These are phyloP conservation scores for Coniferiporia weirii DNA, from an alignment of 1,284 basidiomycete species.

Conservation along the genomic window DNA sequence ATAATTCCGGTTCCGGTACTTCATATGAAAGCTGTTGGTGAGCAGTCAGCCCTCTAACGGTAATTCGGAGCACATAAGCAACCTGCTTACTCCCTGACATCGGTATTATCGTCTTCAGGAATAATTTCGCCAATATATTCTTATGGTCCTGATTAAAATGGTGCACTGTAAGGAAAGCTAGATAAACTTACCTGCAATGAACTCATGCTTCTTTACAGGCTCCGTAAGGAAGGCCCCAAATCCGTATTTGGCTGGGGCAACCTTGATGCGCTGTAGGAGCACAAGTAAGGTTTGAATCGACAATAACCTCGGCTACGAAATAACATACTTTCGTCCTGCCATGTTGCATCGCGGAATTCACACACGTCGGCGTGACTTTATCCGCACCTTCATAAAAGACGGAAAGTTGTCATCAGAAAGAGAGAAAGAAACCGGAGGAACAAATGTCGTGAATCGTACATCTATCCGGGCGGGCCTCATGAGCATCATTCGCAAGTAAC, in stretches of 20 bases:
- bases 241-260: neutral
- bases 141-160: neutral
- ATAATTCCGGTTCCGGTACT: conserved; percentile 4
- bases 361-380: neutral
- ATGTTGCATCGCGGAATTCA: neutral
- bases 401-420: neutral
- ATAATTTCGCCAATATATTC: conserved; percentile 1
- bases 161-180: neutral
- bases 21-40: neutral
- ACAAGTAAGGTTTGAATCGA: neutral
- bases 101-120: neutral
- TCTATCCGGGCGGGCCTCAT: neutral
- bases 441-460: neutral
- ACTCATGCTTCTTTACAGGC: neutral
- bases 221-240: neutral
- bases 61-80: neutral
- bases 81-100: neutral
- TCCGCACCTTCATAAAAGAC: neutral
- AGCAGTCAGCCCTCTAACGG: neutral
- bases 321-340: neutral
- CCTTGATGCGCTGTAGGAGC: neutral
- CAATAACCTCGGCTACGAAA: neutral
- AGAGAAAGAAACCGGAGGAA: neutral
- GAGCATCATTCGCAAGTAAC: neutral
- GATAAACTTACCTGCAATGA: neutral